These are phyloP conservation scores for Nevesoporus exiguus DNA, from an alignment of 768 basidiomycete species.

Conservation along the genomic window DNA sequence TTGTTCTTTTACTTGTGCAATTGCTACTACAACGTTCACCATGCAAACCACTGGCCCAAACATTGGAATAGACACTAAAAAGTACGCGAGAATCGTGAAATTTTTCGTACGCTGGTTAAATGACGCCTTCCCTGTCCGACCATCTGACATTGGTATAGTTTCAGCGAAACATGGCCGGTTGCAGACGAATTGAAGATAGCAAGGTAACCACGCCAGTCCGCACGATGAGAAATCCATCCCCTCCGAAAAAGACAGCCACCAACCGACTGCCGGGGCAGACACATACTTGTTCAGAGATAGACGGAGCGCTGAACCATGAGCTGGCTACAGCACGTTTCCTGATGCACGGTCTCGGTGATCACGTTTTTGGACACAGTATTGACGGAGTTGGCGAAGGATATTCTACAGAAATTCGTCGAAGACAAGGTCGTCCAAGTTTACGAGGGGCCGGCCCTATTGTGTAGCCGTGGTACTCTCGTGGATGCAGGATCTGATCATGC, in stretches of 20 bases:
- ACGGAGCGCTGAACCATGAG: constrained; percentile 5
- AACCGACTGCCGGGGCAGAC: constrained; percentile 4
- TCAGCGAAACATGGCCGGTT: no score
- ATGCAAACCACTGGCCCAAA: background rate
- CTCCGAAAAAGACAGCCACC: background rate
- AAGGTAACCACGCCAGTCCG: no score
- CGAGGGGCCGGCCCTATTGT: no score
- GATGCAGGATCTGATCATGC: background rate
- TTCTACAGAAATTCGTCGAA: background rate
- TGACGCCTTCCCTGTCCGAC: no score
- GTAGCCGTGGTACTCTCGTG: background rate
- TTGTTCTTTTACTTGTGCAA: background rate
- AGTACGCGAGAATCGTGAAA: no score
- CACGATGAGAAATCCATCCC: background rate
- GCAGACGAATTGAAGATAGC: no score
- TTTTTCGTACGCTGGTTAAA: no score
- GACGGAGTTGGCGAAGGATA: background rate
- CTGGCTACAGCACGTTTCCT: constrained; percentile 4
- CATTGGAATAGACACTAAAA: no score
- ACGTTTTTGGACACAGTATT: background rate
- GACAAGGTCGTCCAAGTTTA: background rate
- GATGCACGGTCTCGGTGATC: constrained; percentile 12
- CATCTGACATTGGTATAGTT: no score
- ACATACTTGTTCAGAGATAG: background rate
- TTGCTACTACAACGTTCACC: background rate